Conservation (phyloP, 768 basidiomycete species). For the Termitomyces sp. region DNA sequence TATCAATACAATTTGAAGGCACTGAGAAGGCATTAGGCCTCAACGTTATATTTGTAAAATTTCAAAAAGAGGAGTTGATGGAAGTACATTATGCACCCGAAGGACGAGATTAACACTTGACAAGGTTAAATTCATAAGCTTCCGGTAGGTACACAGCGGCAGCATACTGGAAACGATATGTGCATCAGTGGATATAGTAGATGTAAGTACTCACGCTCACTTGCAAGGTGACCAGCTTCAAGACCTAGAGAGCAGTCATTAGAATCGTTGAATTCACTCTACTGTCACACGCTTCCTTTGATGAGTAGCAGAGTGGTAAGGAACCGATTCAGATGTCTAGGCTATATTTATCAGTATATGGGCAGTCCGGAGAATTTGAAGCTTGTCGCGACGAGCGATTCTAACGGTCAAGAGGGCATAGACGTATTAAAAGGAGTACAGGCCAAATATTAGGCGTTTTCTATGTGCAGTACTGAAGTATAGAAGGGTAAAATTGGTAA, state of each 20-base stretch:
- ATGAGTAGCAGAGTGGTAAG: background rate
- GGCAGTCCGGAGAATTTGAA: too few relatives aligned
- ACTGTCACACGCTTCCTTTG: background rate
- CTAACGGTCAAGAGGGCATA: too few relatives aligned
- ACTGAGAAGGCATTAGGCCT: background rate
- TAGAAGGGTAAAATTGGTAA: too few relatives aligned
- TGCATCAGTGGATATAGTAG: background rate
- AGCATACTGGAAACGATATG: background rate
- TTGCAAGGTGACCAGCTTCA: background rate
- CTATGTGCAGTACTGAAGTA: too few relatives aligned
- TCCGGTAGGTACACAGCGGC: background rate
- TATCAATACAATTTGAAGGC: background rate
- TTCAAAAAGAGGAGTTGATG: too few relatives aligned
- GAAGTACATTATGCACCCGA: too few relatives aligned
- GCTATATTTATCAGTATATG: too few relatives aligned
- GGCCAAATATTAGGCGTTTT: too few relatives aligned
- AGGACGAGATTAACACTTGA: background rate
- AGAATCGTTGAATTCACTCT: background rate
- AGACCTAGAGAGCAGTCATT: background rate
- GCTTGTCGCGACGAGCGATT: too few relatives aligned
- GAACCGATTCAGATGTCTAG: background rate
- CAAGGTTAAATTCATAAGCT: background rate
- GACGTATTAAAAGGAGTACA: too few relatives aligned
- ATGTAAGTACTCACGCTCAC: background rate
- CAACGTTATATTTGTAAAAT: too few relatives aligned